These are phyloP conservation scores for Penicillium sp. DNA, from an alignment of 2,329 filamentous ascomycete genomes.

Conservation along the genomic window DNA sequence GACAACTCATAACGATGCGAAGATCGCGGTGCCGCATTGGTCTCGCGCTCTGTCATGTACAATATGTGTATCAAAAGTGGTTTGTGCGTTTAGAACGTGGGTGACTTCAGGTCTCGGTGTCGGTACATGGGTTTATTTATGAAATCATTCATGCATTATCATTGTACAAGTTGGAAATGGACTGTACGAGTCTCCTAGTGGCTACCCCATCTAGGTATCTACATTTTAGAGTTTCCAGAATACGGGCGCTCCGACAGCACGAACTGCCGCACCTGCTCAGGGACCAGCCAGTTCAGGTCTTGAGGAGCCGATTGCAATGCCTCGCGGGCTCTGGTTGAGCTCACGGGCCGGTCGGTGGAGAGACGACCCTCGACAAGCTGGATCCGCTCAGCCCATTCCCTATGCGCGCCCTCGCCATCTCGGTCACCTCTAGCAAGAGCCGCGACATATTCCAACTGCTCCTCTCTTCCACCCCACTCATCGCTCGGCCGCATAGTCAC, in stretches of 20 bases:
- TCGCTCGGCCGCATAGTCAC: conserved; percentile 47
- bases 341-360: conserved; percentile 39
- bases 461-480: conserved; percentile 41
- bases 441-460: conserved; percentile 42
- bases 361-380: conserved; percentile 43
- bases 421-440: conserved; percentile 39
- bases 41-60: background rate
- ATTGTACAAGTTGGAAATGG: background rate
- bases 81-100: background rate
- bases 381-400: conserved; percentile 46
- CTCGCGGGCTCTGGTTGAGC: conserved; percentile 46
- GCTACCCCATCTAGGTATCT: background rate
- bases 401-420: conserved; percentile 39
- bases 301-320: conserved; percentile 32
- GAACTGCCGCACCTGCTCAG: conserved; percentile 35
- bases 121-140: background rate
- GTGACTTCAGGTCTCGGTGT: background rate
- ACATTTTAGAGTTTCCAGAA: conserved; percentile 2
- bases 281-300: conserved; percentile 39
- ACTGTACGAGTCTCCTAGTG: background rate
- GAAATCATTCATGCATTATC: conserved; percentile 3
- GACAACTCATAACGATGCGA: background rate
- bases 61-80: conserved; percentile 7
- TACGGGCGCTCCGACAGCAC: conserved; percentile 37
- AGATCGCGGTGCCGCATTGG: background rate